phyloP scores from a whole-genome alignment of 164 flowering plant species.

The Stephania japonica region DNA sequence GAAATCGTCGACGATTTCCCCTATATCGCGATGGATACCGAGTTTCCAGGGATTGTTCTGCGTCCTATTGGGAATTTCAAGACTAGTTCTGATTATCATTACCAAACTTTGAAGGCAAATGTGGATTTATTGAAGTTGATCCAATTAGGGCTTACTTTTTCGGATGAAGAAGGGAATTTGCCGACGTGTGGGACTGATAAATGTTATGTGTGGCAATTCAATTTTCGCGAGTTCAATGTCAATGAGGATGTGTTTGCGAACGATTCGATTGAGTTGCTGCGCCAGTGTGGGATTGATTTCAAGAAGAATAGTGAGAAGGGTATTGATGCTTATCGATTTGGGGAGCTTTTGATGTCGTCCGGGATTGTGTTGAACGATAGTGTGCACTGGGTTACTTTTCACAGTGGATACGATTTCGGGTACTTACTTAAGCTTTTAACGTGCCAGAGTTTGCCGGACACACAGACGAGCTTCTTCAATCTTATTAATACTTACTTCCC shows the following conservation, averaged over 20 bases:
- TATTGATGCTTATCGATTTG: slow-evolving; percentile 20
- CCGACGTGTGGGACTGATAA: slow-evolving; percentile 39
- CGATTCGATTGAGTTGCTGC: slow-evolving; percentile 39
- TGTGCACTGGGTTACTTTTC: slow-evolving; percentile 38
- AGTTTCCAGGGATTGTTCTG: slow-evolving; percentile 36
- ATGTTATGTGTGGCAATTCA: slow-evolving; percentile 42
- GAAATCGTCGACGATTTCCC: slow-evolving; percentile 42
- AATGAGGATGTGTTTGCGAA: slow-evolving; percentile 32
- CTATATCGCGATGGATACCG: slow-evolving; percentile 43
- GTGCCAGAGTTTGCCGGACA: slow-evolving; percentile 39
- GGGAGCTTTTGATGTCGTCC: slow-evolving; percentile 27
- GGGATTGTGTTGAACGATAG: slow-evolving; percentile 30
- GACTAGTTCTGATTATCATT: slow-evolving; percentile 26
- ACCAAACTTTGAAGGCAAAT: slow-evolving; percentile 37
- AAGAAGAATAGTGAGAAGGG: slow-evolving; percentile 25
- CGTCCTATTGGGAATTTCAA: slow-evolving; percentile 30
- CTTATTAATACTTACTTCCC: slow-evolving; percentile 46
- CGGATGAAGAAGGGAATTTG: slow-evolving; percentile 40
- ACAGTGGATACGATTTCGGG: slow-evolving; percentile 38
- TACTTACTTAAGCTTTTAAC: slow-evolving; percentile 49
- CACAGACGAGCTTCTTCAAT: slow-evolving; percentile 31
- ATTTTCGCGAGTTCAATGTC: slow-evolving; percentile 40
- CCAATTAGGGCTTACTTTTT: slow-evolving; percentile 46
- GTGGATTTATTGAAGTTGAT: slow-evolving; percentile 43
- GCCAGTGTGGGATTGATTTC: slow-evolving; percentile 35